Base-by-base conservation (phyloP, 2,329 filamentous ascomycete genomes). In the Fusarium algeriense region DNA sequence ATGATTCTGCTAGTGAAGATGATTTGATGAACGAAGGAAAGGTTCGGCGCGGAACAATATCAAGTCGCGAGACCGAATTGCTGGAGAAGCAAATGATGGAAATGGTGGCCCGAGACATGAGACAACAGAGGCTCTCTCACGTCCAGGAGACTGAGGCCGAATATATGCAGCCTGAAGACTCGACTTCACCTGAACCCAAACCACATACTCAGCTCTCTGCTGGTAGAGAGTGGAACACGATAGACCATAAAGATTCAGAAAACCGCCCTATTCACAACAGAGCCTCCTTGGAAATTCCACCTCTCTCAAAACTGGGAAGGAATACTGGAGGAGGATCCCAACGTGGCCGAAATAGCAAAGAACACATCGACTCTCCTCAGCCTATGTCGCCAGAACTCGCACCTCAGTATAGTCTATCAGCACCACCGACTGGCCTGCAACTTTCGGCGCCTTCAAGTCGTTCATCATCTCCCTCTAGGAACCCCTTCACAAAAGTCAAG, bases 391-490 rank as follows among this genome's bases (percentile, higher is more conserved):
- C 89, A 7, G 85, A 86, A 28, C 75, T 85, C n/a, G 85, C 82
- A 38, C 77, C 83, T 7, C 71, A 84, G 79, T 78, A 85, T 65
- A 80, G 88, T 74, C 80, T 82, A 3, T 84, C 87, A 35, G 85
- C 91, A 55, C 88, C 89, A 7, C 86, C 86, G 15, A 87, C 91
- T 65, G 87, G 87, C 26, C 85, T 88, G 70, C 90, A 92, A 61
- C 78, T 92, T 12, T 92, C 91, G 6, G 87, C 90, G 3, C 83
- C 86, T 6, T 84, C 84, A 11, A 93, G 90, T 74, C 87, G 91
- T 28, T 85, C 88, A 3, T 83, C 84, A 5, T 93, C 92, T 10
- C 91, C 92, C 34, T 82, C 84, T 0, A 87, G 90, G 55, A 91
- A 89, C 58, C 86, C 88, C 1, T 81, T 90, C 63, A 81, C 81